Conservation (phyloP, 2,329 filamentous ascomycete genomes). For the Macrophomina phaseolina region DNA sequence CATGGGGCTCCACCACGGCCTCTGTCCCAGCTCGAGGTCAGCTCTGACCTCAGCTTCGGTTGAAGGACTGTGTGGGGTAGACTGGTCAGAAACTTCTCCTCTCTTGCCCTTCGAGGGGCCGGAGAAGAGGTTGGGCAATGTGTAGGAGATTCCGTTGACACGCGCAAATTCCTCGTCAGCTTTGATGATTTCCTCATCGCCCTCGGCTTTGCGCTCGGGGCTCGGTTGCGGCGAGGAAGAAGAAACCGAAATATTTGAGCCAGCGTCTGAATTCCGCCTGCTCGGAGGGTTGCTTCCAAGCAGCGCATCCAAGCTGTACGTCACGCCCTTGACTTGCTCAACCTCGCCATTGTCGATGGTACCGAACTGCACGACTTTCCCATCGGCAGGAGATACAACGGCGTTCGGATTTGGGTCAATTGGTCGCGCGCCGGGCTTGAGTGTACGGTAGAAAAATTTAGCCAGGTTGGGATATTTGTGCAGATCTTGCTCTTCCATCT, state of each 20-base stretch:
- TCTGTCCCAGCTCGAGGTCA: slow-evolving; percentile 72
- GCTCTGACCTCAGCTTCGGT: slow-evolving; percentile 84
- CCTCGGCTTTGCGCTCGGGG: slow-evolving; percentile 36
- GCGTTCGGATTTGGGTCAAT: slow-evolving; percentile 81
- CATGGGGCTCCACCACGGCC: slow-evolving; percentile 56
- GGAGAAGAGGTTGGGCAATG: slow-evolving; percentile 83
- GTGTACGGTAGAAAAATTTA: slow-evolving; percentile 93
- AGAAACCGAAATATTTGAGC: slow-evolving; percentile 41
- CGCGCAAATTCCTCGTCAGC: slow-evolving; percentile 91
- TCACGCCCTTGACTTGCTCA: slow-evolving; percentile 98
- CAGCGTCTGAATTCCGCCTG: slow-evolving; percentile 53
- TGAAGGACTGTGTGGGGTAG: slow-evolving; percentile 68
- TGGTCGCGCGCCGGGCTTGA: slow-evolving; percentile 87
- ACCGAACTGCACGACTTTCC: slow-evolving; percentile 88
- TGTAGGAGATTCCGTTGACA: slow-evolving; percentile 95
- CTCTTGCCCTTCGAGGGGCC: slow-evolving; percentile 61
- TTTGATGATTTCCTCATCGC: slow-evolving; percentile 69
- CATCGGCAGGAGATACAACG: slow-evolving; percentile 87
- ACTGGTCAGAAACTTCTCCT: slow-evolving; percentile 72
- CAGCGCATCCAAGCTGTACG: slow-evolving; percentile 92
- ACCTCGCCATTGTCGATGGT: slow-evolving; percentile 92
- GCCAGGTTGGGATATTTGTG: slow-evolving; percentile 91
- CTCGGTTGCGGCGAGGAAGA: slow-evolving; percentile 46
- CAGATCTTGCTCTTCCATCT: slow-evolving; percentile 87
- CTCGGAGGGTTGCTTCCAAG: slow-evolving; percentile 63